phyloP scores from a whole-genome alignment of 176 grass and related monocot genomes.

The Ensete ventricosum region DNA sequence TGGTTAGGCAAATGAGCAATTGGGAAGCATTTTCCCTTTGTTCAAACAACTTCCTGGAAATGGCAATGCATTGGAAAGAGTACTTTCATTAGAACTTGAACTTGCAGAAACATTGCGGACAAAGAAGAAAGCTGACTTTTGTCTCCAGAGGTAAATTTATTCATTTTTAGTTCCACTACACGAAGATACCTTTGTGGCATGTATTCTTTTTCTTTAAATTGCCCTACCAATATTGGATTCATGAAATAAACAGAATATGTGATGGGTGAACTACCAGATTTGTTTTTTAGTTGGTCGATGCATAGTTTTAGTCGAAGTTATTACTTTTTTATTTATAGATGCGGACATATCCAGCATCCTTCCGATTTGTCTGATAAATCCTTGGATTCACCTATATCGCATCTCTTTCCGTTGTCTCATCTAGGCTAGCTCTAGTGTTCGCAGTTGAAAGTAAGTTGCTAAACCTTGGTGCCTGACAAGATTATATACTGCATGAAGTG shows the following conservation, averaged over 20 bases:
- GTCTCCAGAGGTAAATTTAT: constrained; percentile 59
- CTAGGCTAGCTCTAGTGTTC: neutral
- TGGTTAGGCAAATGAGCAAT: constrained; percentile 83
- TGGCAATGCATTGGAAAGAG: constrained; percentile 86
- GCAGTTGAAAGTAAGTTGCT: neutral
- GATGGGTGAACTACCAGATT: neutral
- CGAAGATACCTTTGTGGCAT: neutral
- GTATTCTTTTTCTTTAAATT: neutral
- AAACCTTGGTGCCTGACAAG: neutral
- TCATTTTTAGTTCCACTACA: neutral
- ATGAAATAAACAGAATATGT: neutral
- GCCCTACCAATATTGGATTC: no score
- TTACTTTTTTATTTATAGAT: no score
- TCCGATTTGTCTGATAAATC: neutral
- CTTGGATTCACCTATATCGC: neutral
- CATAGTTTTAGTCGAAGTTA: neutral
- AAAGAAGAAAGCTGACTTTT: constrained; percentile 69
- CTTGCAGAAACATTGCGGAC: constrained; percentile 75
- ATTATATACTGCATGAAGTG: neutral
- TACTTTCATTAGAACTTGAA: constrained; percentile 92
- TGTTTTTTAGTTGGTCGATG: neutral
- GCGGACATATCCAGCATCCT: no score
- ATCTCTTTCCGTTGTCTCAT: neutral
- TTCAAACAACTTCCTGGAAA: constrained; percentile 84
- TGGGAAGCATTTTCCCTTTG: constrained; percentile 61